Evolutionary conservation across 495 filamentous ascomycete species (phyloP).

Genomic region (Talaromyces proteolyticus): DNA sequence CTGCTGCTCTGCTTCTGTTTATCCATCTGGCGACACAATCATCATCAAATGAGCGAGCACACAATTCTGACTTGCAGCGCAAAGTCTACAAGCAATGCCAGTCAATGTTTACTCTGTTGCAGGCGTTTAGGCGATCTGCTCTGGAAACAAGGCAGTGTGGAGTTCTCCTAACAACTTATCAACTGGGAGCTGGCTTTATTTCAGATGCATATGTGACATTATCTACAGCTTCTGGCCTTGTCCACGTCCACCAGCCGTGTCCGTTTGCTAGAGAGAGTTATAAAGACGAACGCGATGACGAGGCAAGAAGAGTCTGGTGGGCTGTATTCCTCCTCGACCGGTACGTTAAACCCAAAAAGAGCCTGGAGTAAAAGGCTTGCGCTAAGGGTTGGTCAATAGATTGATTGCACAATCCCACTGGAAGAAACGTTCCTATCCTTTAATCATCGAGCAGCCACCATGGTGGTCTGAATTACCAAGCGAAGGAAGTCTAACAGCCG

Average conservation of each 20-base stretch:
- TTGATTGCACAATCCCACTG: background rate
- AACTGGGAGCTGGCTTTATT: conserved; percentile 3
- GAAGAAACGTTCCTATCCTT: background rate
- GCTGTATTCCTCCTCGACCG: conserved; percentile 2
- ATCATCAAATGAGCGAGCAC: background rate
- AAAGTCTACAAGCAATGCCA: background rate
- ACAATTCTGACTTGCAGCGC: background rate
- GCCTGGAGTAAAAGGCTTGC: background rate
- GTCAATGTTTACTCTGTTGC: background rate
- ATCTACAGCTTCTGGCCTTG: background rate
- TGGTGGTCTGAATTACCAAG: background rate
- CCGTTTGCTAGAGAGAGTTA: background rate
- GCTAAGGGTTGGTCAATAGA: background rate
- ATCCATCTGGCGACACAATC: background rate
- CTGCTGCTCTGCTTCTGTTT: background rate
- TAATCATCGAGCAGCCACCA: conserved; percentile 1
- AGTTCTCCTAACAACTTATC: background rate
- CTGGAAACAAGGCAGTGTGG: conserved; percentile 2
- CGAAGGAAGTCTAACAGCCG: background rate
- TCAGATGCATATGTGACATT: conserved; percentile 3
- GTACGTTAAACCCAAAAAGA: background rate
- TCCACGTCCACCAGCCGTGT: background rate
- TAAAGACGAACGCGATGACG: background rate
- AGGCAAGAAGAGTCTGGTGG: background rate
- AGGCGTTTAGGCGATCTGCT: background rate